phyloP scores from a whole-genome alignment of 1,139 yeast genomes.

The Pichia sp. region DNA sequence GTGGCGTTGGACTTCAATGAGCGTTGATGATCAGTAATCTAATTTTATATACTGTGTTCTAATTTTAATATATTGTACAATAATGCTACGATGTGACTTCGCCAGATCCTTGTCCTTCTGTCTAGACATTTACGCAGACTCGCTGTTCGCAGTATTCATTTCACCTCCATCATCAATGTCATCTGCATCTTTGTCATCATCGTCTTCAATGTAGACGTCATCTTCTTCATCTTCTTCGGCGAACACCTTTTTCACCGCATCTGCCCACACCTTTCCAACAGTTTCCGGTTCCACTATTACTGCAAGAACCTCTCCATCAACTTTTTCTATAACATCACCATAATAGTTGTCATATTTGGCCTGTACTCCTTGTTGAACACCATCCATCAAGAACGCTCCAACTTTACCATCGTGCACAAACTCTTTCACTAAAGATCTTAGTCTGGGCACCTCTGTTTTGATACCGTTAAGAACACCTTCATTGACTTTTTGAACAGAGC shows the following conservation, averaged over 20 bases:
- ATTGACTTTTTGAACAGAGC: no score
- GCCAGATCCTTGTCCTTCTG: no score
- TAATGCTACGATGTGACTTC: no score
- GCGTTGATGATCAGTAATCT: no score
- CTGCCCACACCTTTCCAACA: slow-evolving; percentile 42
- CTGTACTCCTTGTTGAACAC: slow-evolving; percentile 49
- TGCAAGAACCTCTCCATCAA: slow-evolving; percentile 19
- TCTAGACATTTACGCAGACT: no score
- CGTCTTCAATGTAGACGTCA: slow-evolving; percentile 28
- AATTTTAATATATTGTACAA: no score
- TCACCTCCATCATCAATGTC: slow-evolving; percentile 3
- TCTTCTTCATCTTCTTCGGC: slow-evolving; percentile 14
- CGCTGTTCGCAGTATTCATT: no score
- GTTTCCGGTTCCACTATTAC: slow-evolving; percentile 52
- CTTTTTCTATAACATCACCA: slow-evolving; percentile 24
- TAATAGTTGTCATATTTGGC: slow-evolving; percentile 42
- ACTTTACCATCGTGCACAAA: slow-evolving; percentile 37
- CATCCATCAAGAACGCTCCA: slow-evolving; percentile 45
- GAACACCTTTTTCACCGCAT: slow-evolving; percentile 31
- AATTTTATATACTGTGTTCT: no score
- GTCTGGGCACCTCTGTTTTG: slow-evolving; percentile 51
- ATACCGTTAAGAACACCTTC: no score
- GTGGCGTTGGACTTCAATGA: no score
- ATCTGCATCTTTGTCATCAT: slow-evolving; percentile 29
- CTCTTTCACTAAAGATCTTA: slow-evolving; percentile 41